Base-by-base conservation (phyloP, 495 filamentous ascomycete species). In the Xylaria cubensis region DNA sequence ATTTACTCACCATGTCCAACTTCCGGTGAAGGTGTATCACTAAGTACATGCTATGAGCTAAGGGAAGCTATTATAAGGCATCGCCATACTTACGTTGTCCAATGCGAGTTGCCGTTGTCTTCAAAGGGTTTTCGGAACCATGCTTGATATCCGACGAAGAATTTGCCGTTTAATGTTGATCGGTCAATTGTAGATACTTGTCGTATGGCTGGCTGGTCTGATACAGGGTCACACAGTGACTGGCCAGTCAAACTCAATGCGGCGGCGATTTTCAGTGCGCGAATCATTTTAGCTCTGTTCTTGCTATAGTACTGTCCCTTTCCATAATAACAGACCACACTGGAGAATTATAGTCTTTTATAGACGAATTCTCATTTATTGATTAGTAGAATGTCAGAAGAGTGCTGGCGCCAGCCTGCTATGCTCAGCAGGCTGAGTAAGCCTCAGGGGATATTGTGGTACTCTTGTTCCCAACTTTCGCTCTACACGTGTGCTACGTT, bases 121-220 rank as follows among this genome's bases (percentile, higher is more conserved):
- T 78, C 69, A 4, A 69, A 42, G 44, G 79, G 79, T 26, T 77
- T 78, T 19, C 79, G 74, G 55, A 80, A 80, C 71, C 77, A 79
- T 26, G 75, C 79, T 61, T 79, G 77, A 39, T 79, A 80, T 36
- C 79, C 79, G n/a, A 78, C 76, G 5, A 80, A 74, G 17, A 79
- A 63, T 39, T 79, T 78, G 0, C 74, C 76, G 42, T 79, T 73
- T 46, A 80, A 70, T 15, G 75, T 76, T 32, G 73, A 76, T 64
- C 70, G 70, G 41, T 79, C 77, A 50, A 80, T 74, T 19, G 64
- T 64, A 24, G 72, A 73, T 36, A 44, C 70, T 64, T 75, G 55
- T n/a, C 72, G 71, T 67, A 24, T 32, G 17, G 39, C 53, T 15
- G 17, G 50, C 17, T 68, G 69, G 9, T 1, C 24, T 19, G 62